Base-by-base conservation (phyloP, 176 grass and related monocot genomes). In the Puya raimondii region DNA sequence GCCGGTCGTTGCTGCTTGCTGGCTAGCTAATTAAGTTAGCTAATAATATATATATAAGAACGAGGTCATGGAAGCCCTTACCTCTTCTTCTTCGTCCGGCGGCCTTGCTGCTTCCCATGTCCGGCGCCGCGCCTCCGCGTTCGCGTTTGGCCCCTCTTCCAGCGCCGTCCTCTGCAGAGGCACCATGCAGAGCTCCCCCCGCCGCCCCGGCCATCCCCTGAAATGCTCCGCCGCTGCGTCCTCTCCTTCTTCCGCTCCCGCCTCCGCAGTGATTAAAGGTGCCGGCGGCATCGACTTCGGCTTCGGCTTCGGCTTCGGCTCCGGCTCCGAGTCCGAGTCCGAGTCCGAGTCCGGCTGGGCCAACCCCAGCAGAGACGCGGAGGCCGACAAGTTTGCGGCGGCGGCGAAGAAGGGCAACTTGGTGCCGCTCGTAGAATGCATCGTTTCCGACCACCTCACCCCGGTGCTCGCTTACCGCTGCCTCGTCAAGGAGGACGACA, bases 391-490 rank as follows among this genome's bases (percentile, higher is more conserved):
- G 11, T 95, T 95, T 74, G 74, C 78, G 74, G 91, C 90, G 84
- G 87, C 91, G 53, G 87, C 81, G 49, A 85, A 82, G 66, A 77
- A 81, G 74, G 82, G 89, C 58, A 89, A 86, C 80, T 77, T 93
- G 68, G 86, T 93, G 49, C 90, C 90, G 29, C 33, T 93, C 52
- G 86, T 85, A 64, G 80, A 86, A 68, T 84, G 80, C 78, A 95
- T 95, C 67, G 83, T 95, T 18, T 84, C 87, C 12, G 91, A 95
- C 63, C 91, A 95, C 72, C 83, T 95, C 72, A 95, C 91, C 47
- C 91, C 91, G 29, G 87, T 95, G 72, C 75, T 95, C 65, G 87
- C 87, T 64, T 95, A 95, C 75, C 84, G 87, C 57, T 90, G 91
- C 79, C 91, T 95, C 53, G 75, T 95, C 59, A 69, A 74, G 1